phyloP scores from a whole-genome alignment of 2,329 filamentous ascomycete genomes.

The Sporothrix dimorphospora region DNA sequence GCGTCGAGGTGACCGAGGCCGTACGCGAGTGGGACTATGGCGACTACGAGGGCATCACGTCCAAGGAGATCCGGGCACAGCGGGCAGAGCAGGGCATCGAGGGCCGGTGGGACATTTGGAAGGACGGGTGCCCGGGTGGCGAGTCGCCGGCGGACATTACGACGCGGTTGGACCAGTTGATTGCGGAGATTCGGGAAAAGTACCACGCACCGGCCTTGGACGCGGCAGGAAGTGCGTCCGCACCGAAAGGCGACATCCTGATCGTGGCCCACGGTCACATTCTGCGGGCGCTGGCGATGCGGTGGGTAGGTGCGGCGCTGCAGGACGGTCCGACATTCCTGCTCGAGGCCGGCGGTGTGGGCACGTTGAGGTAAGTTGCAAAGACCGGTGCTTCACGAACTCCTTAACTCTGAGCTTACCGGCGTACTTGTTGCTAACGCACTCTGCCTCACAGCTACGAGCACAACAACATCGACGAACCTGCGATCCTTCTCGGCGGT shows the following conservation, averaged over 20 bases:
- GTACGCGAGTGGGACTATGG: constrained; percentile 89
- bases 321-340: constrained; percentile 77
- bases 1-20: constrained; percentile 69
- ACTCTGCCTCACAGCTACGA: constrained; percentile 63
- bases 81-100: constrained; percentile 60
- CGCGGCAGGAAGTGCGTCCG: constrained; percentile 50
- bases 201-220: constrained; percentile 53
- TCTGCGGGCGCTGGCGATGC: constrained; percentile 81
- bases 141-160: constrained; percentile 79
- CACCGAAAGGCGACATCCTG: constrained; percentile 63
- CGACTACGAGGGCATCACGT: constrained; percentile 81
- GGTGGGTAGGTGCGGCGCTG: constrained; percentile 77
- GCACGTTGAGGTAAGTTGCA: constrained; percentile 71
- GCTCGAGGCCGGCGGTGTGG: constrained; percentile 86
- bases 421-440: too few relatives aligned
- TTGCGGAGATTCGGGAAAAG: constrained; percentile 70
- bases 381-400: too few relatives aligned
- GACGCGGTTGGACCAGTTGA: constrained; percentile 72
- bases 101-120: constrained; percentile 81
- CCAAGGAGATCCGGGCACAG: constrained; percentile 64
- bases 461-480: constrained; percentile 76
- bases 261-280: constrained; percentile 92
- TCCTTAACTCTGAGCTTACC: too few relatives aligned
- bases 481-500: constrained; percentile 76
- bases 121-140: constrained; percentile 82